These are phyloP conservation scores for Nosema granulosis DNA, from an alignment of 371 early-diverging fungal species.

Conservation along the genomic window DNA sequence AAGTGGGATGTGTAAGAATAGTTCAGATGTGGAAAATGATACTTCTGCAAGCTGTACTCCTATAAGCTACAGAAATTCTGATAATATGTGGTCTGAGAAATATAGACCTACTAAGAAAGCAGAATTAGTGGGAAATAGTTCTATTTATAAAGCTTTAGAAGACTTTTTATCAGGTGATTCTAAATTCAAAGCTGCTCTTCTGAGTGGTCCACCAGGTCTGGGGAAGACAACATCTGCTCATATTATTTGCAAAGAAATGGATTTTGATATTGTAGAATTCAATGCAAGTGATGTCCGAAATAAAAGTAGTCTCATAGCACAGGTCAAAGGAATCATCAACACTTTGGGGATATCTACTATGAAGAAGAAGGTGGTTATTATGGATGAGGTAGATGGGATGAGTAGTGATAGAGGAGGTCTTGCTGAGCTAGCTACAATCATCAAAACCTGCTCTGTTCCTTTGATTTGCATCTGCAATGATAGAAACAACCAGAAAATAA, in stretches of 20 bases:
- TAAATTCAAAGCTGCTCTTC: slow-evolving; percentile 71
- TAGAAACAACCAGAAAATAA: slow-evolving; percentile 77
- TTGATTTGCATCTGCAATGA: slow-evolving; percentile 99
- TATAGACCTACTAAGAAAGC: slow-evolving; percentile 76
- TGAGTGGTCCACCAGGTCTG: slow-evolving; percentile 94
- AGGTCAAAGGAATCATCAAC: slow-evolving; percentile 55
- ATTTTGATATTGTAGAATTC: slow-evolving; percentile 83
- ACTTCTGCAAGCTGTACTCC: too few species aligned
- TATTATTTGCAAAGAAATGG: slow-evolving; percentile 74
- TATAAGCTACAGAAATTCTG: too few species aligned
- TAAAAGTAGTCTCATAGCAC: slow-evolving; percentile 70
- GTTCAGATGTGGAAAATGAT: too few species aligned
- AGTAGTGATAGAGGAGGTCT: slow-evolving; percentile 92
- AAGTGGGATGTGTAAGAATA: not conserved
- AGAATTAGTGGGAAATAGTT: slow-evolving; percentile 87
- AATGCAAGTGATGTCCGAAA: slow-evolving; percentile 95
- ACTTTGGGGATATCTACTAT: slow-evolving; percentile 23
- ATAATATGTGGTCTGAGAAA: slow-evolving; percentile 80
- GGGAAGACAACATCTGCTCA: slow-evolving; percentile 96
- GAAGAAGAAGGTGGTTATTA: slow-evolving; percentile 72
- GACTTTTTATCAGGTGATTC: slow-evolving; percentile 71
- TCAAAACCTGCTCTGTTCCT: slow-evolving; percentile 84
- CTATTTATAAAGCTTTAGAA: slow-evolving; percentile 70
- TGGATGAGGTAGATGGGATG: slow-evolving; percentile 99
- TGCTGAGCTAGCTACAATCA: slow-evolving; percentile 78